Conservation (phyloP, 495 filamentous ascomycete species). For the Hypoxylon trugodes region DNA sequence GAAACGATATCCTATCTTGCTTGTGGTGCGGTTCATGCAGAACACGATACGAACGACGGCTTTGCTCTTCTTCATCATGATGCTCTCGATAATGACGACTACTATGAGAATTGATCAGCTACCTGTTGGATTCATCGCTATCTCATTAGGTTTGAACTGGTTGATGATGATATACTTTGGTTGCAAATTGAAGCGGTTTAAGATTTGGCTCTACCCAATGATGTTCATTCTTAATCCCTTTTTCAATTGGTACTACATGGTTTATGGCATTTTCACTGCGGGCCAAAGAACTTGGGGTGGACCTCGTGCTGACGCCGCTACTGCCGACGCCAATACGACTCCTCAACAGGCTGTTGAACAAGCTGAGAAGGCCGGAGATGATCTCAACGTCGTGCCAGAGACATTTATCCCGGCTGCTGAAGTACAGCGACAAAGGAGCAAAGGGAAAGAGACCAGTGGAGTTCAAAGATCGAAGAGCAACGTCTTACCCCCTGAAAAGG, state of each 20-base stretch:
- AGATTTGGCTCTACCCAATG: slow-evolving; percentile 92
- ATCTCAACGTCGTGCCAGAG: slow-evolving; percentile 90
- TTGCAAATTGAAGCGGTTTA: slow-evolving; percentile 82
- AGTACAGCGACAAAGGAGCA: slow-evolving; percentile 56
- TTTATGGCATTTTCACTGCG: slow-evolving; percentile 86
- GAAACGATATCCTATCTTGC: slow-evolving; percentile 90
- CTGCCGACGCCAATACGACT: slow-evolving; percentile 80
- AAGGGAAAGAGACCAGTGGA: slow-evolving; percentile 52
- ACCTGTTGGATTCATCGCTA: slow-evolving; percentile 91
- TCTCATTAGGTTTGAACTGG: slow-evolving; percentile 96
- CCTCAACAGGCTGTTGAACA: slow-evolving; percentile 84
- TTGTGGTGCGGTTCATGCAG: slow-evolving; percentile 89
- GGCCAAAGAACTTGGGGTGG: slow-evolving; percentile 97
- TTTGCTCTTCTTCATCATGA: slow-evolving; percentile 94
- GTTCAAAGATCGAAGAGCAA: slow-evolving; percentile 56
- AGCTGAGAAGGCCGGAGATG: slow-evolving; percentile 82
- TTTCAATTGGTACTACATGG: slow-evolving; percentile 99
- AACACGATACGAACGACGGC: slow-evolving; percentile 97
- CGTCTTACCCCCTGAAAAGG: slow-evolving; percentile 73
- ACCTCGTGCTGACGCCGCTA: slow-evolving; percentile 88
- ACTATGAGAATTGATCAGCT: slow-evolving; percentile 78
- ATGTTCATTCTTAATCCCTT: slow-evolving; percentile 98
- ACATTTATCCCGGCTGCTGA: slow-evolving; percentile 80
- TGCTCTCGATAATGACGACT: slow-evolving; percentile 86
- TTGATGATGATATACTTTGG: slow-evolving; percentile 97